phyloP scores from a whole-genome alignment of 768 basidiomycete genomes.

The Xerocomus spinulosus region DNA sequence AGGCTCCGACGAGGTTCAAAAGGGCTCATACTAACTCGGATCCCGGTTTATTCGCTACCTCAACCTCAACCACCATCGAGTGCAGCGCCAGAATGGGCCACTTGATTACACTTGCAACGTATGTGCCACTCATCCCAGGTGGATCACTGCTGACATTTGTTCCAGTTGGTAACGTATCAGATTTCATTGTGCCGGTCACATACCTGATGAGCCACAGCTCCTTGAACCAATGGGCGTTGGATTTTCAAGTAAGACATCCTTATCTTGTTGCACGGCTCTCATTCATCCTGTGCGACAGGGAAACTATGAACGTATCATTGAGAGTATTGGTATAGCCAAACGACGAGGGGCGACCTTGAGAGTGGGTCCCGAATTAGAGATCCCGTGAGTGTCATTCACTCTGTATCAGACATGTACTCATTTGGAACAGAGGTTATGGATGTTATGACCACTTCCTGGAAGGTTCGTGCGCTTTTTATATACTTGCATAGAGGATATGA shows the following conservation, averaged over 20 bases:
- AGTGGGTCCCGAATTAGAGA: constrained; percentile 96
- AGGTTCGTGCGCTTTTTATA: constrained; percentile 43
- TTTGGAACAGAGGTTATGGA: constrained; percentile 74
- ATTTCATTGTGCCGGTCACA: background rate
- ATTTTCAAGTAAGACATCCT: constrained; percentile 68
- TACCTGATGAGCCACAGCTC: constrained; percentile 52
- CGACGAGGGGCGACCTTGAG: constrained; percentile 81
- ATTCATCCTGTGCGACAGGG: constrained; percentile 47
- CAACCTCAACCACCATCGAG: background rate
- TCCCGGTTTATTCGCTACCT: constrained; percentile 1
- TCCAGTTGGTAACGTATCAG: constrained; percentile 22
- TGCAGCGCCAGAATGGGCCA: constrained; percentile 58
- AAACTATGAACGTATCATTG: constrained; percentile 86
- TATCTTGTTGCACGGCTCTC: background rate
- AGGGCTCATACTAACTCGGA: background rate
- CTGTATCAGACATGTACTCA: background rate
- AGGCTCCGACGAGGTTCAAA: background rate
- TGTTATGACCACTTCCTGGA: constrained; percentile 98
- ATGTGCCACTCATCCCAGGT: constrained; percentile 23
- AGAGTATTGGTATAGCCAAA: constrained; percentile 86
- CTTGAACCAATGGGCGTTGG: constrained; percentile 95
- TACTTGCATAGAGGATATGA: background rate
- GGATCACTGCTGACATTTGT: constrained; percentile 1
- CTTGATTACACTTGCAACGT: constrained; percentile 87
- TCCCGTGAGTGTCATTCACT: constrained; percentile 54